A percentile compares a stretch with the other conserved stretches of the same genome.
Conservation (phyloP, 2,329 filamentous ascomycete species). For the Monosporascus sp. region DNA sequence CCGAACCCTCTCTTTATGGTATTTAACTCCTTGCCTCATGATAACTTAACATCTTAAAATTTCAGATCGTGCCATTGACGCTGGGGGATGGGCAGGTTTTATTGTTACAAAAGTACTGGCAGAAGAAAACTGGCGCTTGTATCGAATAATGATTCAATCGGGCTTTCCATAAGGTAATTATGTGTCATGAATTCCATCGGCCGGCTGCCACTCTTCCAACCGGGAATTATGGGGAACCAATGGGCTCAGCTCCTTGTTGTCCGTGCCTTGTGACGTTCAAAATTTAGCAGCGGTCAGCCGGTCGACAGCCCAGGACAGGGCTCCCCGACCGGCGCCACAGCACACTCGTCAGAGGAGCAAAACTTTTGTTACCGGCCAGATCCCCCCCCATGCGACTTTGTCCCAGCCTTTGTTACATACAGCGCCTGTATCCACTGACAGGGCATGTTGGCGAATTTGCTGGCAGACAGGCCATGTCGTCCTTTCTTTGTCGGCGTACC, state of each 20-base stretch:
- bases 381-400: no score
- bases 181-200: conserved; percentile 26
- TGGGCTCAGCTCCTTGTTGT: conserved; percentile 1
- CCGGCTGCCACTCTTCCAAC: conserved; percentile 2
- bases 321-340: neutral
- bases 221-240: neutral
- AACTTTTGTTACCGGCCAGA: neutral
- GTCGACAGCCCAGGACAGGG: neutral
- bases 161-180: conserved; percentile 33
- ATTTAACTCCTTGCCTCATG: neutral
- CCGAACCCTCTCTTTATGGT: no score
- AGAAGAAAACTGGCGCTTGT: conserved; percentile 9
- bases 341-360: neutral
- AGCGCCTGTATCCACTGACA: no score
- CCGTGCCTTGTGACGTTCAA: conserved; percentile 9
- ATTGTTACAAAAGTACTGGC: conserved; percentile 11
- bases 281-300: neutral
- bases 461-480: no score
- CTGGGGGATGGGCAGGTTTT: conserved; percentile 13
- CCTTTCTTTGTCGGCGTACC: no score
- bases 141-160: conserved; percentile 21
- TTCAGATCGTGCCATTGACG: conserved; percentile 5
- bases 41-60: neutral
- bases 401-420: no score
- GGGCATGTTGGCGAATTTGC: no score